Evolutionary conservation across 306 rosid species (phyloP).

Genomic region (Acacia melanoxylon): DNA sequence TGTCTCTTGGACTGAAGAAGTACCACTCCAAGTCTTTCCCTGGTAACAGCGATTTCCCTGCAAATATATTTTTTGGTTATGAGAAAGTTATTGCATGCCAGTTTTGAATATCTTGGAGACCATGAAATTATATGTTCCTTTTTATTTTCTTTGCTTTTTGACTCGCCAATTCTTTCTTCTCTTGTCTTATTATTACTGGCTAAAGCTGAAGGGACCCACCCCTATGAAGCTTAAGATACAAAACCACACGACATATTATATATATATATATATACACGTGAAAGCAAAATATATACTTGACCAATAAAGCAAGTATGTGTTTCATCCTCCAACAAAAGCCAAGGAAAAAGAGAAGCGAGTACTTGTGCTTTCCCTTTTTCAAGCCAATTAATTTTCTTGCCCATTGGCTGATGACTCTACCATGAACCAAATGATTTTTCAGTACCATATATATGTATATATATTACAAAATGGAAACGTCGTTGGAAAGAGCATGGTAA

Average conservation of each 20-base stretch:
- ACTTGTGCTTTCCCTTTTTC: constrained; percentile 11
- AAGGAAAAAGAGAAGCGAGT: neutral
- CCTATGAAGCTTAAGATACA: neutral
- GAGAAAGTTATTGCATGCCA: constrained; percentile 20
- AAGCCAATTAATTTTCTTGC: neutral
- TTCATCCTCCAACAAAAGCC: constrained; percentile 34
- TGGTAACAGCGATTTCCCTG: constrained; percentile 86
- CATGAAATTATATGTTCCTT: constrained; percentile 16
- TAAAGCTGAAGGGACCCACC: constrained; percentile 32
- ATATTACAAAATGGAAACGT: no score
- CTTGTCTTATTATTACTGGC: constrained; percentile 33
- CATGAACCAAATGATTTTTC: neutral
- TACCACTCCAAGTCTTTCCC: constrained; percentile 98
- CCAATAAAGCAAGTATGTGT: constrained; percentile 44
- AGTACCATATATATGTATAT: no score
- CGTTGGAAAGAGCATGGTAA: no score
- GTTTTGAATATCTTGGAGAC: constrained; percentile 31
- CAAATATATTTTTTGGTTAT: neutral
- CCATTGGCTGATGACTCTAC: neutral
- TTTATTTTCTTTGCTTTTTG: constrained; percentile 53
- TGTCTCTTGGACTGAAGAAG: constrained; percentile 86
- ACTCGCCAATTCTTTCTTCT: constrained; percentile 46
- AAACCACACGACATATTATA: constrained; percentile 21
- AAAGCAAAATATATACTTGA: constrained; percentile 49
- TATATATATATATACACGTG: neutral